Evolutionary conservation across 176 grass and related monocot genomes (phyloP).

Genomic region (Bonia amplexicaulis): DNA sequence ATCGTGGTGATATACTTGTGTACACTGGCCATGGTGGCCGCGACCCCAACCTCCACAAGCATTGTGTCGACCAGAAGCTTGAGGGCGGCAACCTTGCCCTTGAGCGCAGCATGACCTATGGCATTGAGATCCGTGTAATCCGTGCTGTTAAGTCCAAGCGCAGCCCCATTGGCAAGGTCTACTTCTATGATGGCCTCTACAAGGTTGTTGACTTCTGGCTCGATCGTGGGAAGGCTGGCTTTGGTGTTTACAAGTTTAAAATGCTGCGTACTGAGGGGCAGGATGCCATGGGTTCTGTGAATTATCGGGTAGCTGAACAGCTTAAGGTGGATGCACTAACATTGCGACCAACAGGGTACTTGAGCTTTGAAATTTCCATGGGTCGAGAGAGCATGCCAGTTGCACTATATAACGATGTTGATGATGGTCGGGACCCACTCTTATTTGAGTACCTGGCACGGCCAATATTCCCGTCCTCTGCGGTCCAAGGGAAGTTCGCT

Average conservation of each 20-base stretch:
- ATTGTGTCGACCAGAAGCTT: slow-evolving; percentile 74
- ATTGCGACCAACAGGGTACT: slow-evolving; percentile 63
- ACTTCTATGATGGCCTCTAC: slow-evolving; percentile 95
- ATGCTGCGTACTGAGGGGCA: slow-evolving; percentile 84
- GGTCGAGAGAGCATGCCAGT: slow-evolving; percentile 69
- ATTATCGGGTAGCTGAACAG: slow-evolving; percentile 67
- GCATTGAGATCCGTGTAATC: slow-evolving; percentile 90
- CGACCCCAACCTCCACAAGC: slow-evolving; percentile 63
- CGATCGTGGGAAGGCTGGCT: slow-evolving; percentile 80
- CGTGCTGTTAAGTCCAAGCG: slow-evolving; percentile 55
- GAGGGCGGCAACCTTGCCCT: slow-evolving; percentile 89
- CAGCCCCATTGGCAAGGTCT: slow-evolving; percentile 61
- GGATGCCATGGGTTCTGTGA: slow-evolving; percentile 83
- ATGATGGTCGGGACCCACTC: slow-evolving; percentile 78
- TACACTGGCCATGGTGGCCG: slow-evolving; percentile 95
- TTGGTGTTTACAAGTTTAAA: slow-evolving; percentile 89
- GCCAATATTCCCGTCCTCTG: slow-evolving; percentile 76
- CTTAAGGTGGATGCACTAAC: slow-evolving; percentile 60
- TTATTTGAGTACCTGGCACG: slow-evolving; percentile 76
- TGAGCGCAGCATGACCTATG: slow-evolving; percentile 90
- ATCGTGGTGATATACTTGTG: slow-evolving; percentile 73
- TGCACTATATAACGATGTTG: slow-evolving; percentile 76
- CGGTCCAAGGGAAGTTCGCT: slow-evolving; percentile 66
- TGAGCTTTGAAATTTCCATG: slow-evolving; percentile 81
- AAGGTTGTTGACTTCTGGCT: slow-evolving; percentile 87